A percentile compares a stretch with the other conserved stretches of the same genome.
Evolutionary conservation across 495 filamentous ascomycete species (phyloP).

Genomic region (Penicillium steckii): DNA sequence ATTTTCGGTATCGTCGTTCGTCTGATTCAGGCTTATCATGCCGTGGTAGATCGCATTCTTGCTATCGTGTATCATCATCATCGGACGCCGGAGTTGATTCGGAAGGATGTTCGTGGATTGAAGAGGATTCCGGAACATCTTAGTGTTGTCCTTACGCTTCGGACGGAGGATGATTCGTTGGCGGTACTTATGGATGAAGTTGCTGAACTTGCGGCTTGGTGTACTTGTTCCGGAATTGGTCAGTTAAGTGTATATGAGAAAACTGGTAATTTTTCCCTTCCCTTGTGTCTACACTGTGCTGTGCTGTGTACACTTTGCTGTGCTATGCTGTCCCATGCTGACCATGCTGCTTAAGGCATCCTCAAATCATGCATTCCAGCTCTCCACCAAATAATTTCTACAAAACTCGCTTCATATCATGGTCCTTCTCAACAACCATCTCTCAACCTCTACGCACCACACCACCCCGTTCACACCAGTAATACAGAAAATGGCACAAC

Average conservation of each 20-base stretch:
- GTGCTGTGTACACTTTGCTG: no score
- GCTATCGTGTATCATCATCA: constrained; percentile 90
- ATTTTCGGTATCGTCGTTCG: constrained; percentile 87
- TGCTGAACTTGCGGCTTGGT: constrained; percentile 89
- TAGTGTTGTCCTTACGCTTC: constrained; percentile 77
- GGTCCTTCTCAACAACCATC: constrained; percentile 62
- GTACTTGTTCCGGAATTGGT: constrained; percentile 79
- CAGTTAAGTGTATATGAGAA: constrained; percentile 87
- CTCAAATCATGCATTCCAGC: constrained; percentile 82
- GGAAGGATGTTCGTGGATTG: constrained; percentile 76
- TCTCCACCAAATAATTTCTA: constrained; percentile 68
- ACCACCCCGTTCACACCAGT: constrained; percentile 44
- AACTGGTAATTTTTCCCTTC: no score
- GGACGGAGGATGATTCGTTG: constrained; percentile 68
- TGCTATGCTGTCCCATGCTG: no score
- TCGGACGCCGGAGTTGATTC: constrained; percentile 85
- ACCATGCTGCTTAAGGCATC: no score
- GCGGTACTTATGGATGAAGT: constrained; percentile 86
- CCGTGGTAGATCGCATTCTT: constrained; percentile 68
- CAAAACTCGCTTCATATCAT: constrained; percentile 81
- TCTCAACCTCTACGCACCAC: constrained; percentile 74
- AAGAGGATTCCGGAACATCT: constrained; percentile 76
- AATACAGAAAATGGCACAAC: constrained; percentile 28
- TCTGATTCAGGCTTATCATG: constrained; percentile 73
- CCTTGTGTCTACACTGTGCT: no score